These are phyloP conservation scores for Gremmenia infestans DNA, from an alignment of 2,329 filamentous ascomycete species.

Conservation along the genomic window DNA sequence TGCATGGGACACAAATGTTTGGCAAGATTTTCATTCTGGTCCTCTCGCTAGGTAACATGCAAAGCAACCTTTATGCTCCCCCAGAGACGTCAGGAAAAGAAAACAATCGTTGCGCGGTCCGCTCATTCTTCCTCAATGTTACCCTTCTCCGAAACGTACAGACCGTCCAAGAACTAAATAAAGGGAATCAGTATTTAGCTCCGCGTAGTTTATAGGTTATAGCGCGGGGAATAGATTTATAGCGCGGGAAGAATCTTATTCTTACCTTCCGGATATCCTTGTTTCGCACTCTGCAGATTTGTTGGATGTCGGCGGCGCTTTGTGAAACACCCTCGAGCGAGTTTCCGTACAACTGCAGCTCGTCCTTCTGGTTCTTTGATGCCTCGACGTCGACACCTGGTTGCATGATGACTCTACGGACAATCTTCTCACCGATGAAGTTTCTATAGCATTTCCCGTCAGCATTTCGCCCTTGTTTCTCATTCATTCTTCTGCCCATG, in stretches of 20 bases:
- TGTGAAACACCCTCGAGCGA: conserved; percentile 96
- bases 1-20: conserved; percentile 5
- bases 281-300: conserved; percentile 99
- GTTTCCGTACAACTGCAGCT: conserved; percentile 91
- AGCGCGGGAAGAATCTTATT: neutral
- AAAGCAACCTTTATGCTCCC: conserved; percentile 29
- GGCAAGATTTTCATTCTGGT: conserved; percentile 31
- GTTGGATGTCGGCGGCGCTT: conserved; percentile 98
- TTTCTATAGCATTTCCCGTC: conserved; percentile 54
- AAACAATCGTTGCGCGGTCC: conserved; percentile 7
- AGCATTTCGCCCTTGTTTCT: conserved; percentile 27
- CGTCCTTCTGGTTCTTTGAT: conserved; percentile 94
- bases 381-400: conserved; percentile 84
- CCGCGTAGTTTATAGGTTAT: neutral
- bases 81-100: conserved; percentile 25
- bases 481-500: neutral
- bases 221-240: neutral
- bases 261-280: conserved; percentile 99
- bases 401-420: conserved; percentile 86
- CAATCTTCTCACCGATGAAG: conserved; percentile 99
- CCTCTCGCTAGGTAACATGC: conserved; percentile 32
- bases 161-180: conserved; percentile 92
- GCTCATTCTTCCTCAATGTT: conserved; percentile 67
- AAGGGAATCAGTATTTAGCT: conserved; percentile 1
- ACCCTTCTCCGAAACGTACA: conserved; percentile 98